Percentiles rank a stretch among this genome's conserved stretches.
These are phyloP conservation scores for Ophiorrhiza pumila DNA, from an alignment of 257 asterid species.

Conservation along the genomic window DNA sequence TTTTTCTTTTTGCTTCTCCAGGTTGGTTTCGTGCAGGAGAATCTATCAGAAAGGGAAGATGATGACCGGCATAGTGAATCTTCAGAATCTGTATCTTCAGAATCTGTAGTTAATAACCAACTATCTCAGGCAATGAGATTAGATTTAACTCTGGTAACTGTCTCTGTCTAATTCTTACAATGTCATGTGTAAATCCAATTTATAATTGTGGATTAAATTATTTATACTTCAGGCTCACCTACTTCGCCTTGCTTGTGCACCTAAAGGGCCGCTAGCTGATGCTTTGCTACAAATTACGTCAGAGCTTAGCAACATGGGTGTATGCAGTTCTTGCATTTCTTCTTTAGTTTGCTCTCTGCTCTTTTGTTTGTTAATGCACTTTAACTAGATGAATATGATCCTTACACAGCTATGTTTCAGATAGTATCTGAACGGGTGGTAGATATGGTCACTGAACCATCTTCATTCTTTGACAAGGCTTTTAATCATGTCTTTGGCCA, in stretches of 20 bases:
- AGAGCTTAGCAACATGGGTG: conserved; percentile 81
- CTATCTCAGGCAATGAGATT: conserved; percentile 49
- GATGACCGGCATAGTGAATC: conserved; percentile 36
- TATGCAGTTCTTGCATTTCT: conserved; percentile 30
- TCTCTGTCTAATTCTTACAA: conserved; percentile 17
- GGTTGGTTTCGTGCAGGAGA: conserved; percentile 54
- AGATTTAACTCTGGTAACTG: conserved; percentile 76
- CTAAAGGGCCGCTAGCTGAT: conserved; percentile 77
- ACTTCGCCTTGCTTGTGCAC: conserved; percentile 84
- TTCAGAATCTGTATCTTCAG: conserved; percentile 43
- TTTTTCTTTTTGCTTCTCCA: conserved; percentile 28
- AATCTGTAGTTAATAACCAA: conserved; percentile 39
- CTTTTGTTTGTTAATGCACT: conserved; percentile 6
- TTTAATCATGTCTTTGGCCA: conserved; percentile 63
- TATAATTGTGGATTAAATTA: conserved; percentile 23
- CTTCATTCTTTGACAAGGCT: conserved; percentile 67
- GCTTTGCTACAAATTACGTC: conserved; percentile 76
- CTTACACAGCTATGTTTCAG: conserved; percentile 35
- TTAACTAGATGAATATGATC: not conserved
- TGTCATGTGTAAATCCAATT: conserved; percentile 5
- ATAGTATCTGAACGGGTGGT: conserved; percentile 66
- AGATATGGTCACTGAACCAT: conserved; percentile 65
- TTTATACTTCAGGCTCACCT: conserved; percentile 67
- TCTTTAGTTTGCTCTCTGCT: conserved; percentile 17
- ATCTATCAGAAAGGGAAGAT: conserved; percentile 43